Conservation (phyloP, 768 basidiomycete genomes). For the Russula brevipes region DNA sequence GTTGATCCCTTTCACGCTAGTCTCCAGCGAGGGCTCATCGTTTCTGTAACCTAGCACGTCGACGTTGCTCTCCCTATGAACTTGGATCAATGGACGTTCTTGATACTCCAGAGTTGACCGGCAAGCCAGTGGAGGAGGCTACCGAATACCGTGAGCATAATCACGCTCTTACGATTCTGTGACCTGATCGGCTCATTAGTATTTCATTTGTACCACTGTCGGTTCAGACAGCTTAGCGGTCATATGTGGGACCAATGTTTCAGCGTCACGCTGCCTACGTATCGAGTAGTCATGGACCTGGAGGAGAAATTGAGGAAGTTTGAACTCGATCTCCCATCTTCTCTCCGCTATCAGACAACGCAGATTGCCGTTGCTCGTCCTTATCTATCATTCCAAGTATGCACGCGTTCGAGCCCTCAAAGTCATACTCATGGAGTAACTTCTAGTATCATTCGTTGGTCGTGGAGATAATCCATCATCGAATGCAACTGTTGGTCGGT, state of each 20-base stretch:
- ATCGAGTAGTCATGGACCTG: slow-evolving; percentile 24
- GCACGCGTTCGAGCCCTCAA: background rate
- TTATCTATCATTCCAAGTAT: slow-evolving; percentile 24
- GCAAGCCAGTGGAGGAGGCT: slow-evolving; percentile 24
- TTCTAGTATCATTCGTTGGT: slow-evolving; percentile 21
- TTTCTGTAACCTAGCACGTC: slow-evolving; percentile 17
- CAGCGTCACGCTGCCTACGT: slow-evolving; percentile 24
- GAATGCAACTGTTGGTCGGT: slow-evolving; percentile 22
- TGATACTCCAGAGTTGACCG: slow-evolving; percentile 16
- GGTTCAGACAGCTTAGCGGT: slow-evolving; percentile 17
- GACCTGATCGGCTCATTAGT: slow-evolving; percentile 9
- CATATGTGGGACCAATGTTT: slow-evolving; percentile 28
- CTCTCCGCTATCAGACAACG: slow-evolving; percentile 22
- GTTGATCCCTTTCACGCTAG: slow-evolving; percentile 6
- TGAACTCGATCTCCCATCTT: slow-evolving; percentile 25
- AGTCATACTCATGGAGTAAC: background rate
- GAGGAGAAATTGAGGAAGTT: slow-evolving; percentile 26
- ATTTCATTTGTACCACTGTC: slow-evolving; percentile 21
- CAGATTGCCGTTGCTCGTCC: slow-evolving; percentile 22
- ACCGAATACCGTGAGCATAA: slow-evolving; percentile 25
- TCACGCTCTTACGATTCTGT: background rate
- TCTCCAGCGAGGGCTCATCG: background rate
- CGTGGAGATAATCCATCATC: slow-evolving; percentile 13
- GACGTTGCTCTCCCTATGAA: slow-evolving; percentile 28
- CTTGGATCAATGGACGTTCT: slow-evolving; percentile 25